Evolutionary conservation across 148 eudicot genomes (phyloP), one percentile per base, ranked within the genome.

Genomic region (Arbutus unedo): DNA sequence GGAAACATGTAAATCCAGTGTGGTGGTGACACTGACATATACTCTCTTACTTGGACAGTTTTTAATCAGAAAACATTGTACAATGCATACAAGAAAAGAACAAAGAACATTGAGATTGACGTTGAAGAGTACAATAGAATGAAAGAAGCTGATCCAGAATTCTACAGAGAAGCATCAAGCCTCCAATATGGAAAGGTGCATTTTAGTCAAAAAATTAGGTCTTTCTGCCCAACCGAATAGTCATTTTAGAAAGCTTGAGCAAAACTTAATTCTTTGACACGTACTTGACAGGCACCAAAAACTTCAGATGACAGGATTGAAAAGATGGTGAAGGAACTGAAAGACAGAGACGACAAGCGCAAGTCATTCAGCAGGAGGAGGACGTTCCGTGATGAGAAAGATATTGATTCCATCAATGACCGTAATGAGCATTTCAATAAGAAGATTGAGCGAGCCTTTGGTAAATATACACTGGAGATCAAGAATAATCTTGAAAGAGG

Each of bases 391-490:
- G 99, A 96, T 76, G 98, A 96, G 82, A 94, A 94, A 86, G 99
- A 96, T 87, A 91, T 94, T 78, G 98, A 94, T 85, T 94, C 99
- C 0, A 94, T 96, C 83, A 96, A 96, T 83, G 99, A 96, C 71
- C 99, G 99, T 74, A 96, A 96, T 79, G 99, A 94, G 85, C 99
- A 96, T 83, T 96, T 96, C 92, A 96, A 96, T 84, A 96, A 94
- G 91, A 96, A 96, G 96, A 94, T 96, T 83, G 99, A 94, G 85
- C 89, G 98, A 47, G 98, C 98, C 25, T 96, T 96, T 87, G 98
- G 98, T 21, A 95, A 89, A 87, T 94, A 96, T 83, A 96, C 98
- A 2, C 80, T 94, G 82, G 99, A 96, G 92, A 96, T 96, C 89
- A 96, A 93, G 87, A 96, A 96, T 90, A 96, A 96, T 83, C 93